phyloP scores from a whole-genome alignment of 257 asterid genomes.

The Solanum paucissectum region DNA sequence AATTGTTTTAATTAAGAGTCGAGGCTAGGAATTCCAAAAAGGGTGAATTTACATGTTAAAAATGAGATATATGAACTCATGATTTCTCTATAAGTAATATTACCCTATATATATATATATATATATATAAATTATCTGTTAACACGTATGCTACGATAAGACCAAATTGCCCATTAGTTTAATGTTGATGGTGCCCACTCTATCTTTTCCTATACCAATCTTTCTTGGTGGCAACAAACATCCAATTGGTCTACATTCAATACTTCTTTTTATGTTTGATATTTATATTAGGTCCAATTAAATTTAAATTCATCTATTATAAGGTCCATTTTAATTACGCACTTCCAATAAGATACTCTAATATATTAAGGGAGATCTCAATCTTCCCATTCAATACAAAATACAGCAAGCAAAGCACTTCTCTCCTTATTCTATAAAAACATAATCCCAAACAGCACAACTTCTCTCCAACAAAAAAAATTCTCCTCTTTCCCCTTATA shows the following conservation, averaged over 20 bases:
- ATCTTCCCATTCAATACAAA: neutral
- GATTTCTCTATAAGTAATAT: too few species aligned
- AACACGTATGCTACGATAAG: too few species aligned
- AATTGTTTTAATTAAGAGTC: neutral
- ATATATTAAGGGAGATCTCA: neutral
- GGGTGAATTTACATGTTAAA: neutral
- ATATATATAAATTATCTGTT: too few species aligned
- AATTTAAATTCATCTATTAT: too few species aligned
- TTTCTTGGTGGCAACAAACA: neutral
- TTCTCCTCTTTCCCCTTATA: neutral
- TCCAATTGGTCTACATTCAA: neutral
- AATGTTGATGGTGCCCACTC: neutral
- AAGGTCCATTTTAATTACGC: too few species aligned
- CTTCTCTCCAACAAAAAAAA: neutral
- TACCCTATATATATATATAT: too few species aligned
- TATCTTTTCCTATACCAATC: neutral
- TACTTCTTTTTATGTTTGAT: too few species aligned
- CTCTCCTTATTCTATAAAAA: neutral
- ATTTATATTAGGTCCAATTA: too few species aligned
- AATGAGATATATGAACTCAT: too few species aligned
- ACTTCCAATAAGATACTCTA: neutral
- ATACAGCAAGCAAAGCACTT: neutral
- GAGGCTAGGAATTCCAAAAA: neutral
- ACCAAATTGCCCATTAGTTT: too few species aligned
- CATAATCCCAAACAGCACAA: neutral